Evolutionary conservation across 2,329 filamentous ascomycete species (phyloP), one percentile per base, ranked within the genome.

Genomic region (Mycogone perniciosa): DNA sequence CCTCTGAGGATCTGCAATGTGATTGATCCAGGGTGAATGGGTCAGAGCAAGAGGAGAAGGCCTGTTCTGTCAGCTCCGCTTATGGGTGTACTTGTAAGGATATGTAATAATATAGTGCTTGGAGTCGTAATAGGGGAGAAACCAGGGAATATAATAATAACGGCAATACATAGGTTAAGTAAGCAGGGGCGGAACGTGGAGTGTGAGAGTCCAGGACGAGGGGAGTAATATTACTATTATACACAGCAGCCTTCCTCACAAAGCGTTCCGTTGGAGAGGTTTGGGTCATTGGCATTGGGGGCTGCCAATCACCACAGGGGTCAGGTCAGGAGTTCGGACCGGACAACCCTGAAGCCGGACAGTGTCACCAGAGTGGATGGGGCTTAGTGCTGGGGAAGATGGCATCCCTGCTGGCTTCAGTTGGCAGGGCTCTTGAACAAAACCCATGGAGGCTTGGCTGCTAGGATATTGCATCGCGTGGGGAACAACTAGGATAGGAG

Each of bases 1-100:
- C 62, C 62, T 64, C 59, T 57, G 51, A 55, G 55, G 55, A 51
- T 54, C 46, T 46, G 48, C 52, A 44, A 46, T 46, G 40, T 45
- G 48, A 42, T 49, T 53, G 54, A 56, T 61, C 59, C 56, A 59
- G 54, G 56, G 51, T 52, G 51, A 45, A 37, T 9, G 40, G 20
- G 11, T 46, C 31, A 45, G 48, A 41, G 31, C 33, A 44, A 34
- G 47, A 44, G 44, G 49, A 35, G 42, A 33, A 43, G 39, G 34
- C 34, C 29, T 50, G 9, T 31, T 27, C 44, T 31, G 20, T 51
- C 34, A 34, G 49, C 44, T 51, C 49, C 49, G 49, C 49, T 48
- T 9, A 37, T 9, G n/a, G 20, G 34, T 37, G 41, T 51, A 40
- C 44, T 43, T 46, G 46, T 48, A 44, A 46, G 49, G 27, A 47